These are phyloP conservation scores for Pichiaceae sp. DNA, from an alignment of 1,139 yeast genomes.

Conservation along the genomic window DNA sequence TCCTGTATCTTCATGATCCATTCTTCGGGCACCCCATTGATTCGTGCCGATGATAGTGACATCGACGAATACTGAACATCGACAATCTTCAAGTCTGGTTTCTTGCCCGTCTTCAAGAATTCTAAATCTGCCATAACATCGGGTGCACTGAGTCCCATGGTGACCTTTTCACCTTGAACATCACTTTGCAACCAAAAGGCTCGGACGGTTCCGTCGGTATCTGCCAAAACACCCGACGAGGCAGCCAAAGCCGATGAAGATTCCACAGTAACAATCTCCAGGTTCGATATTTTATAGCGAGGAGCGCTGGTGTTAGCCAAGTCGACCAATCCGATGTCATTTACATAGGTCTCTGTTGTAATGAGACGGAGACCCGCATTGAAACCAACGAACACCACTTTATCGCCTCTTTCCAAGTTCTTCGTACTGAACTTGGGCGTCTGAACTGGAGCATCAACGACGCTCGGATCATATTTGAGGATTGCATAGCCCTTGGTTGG, in stretches of 20 bases:
- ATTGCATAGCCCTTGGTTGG: conserved; percentile 86
- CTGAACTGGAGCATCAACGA: conserved; percentile 52
- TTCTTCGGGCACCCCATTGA: conserved; percentile 75
- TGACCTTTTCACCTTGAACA: conserved; percentile 55
- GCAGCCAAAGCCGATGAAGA: conserved; percentile 68
- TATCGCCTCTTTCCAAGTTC: conserved; percentile 69
- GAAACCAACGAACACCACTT: conserved; percentile 69
- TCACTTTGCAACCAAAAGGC: conserved; percentile 80
- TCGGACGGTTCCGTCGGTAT: conserved; percentile 67
- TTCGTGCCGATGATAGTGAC: conserved; percentile 68
- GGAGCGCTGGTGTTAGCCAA: conserved; percentile 63
- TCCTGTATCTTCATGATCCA: conserved; percentile 71
- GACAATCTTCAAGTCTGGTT: conserved; percentile 54
- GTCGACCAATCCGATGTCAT: conserved; percentile 67
- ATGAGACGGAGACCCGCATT: conserved; percentile 64
- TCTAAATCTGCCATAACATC: conserved; percentile 53
- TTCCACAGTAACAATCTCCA: conserved; percentile 72
- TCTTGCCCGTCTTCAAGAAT: conserved; percentile 39
- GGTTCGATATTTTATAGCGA: conserved; percentile 76
- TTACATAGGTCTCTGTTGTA: conserved; percentile 67
- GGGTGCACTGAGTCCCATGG: conserved; percentile 74
- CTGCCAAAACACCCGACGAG: conserved; percentile 69
- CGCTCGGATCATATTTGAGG: conserved; percentile 69
- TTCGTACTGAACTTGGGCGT: conserved; percentile 55
- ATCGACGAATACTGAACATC: conserved; percentile 73